Conservation (phyloP, 352 stramenopile genomes). For the Stephanocyclus meneghinianus region DNA sequence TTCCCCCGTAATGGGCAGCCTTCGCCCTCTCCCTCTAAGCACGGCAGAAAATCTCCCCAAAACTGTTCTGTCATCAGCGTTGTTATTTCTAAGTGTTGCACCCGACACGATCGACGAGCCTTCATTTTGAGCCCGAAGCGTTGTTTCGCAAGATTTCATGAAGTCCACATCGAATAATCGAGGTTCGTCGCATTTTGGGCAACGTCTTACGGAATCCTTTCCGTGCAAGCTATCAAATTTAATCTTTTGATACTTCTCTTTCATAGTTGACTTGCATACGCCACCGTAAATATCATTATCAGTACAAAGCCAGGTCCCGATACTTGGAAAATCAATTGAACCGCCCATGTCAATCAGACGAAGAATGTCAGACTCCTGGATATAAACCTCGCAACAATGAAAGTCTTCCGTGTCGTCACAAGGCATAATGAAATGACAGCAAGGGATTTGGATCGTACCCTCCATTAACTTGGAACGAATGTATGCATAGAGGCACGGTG, state of each 20-base stretch:
- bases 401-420: slow-evolving; percentile 15
- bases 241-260: slow-evolving; percentile 81
- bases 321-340: slow-evolving; percentile 1
- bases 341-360: slow-evolving; percentile 22
- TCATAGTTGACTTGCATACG: neutral
- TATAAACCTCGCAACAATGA: slow-evolving; percentile 27
- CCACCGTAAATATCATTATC: neutral
- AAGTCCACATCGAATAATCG: slow-evolving; percentile 36
- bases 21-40: slow-evolving; percentile 42
- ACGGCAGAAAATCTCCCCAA: slow-evolving; percentile 61
- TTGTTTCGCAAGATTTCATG: slow-evolving; percentile 39
- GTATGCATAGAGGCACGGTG: slow-evolving; percentile 34
- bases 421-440: slow-evolving; percentile 38
- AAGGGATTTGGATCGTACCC: slow-evolving; percentile 28
- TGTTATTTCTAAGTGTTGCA: slow-evolving; percentile 2
- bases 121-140: slow-evolving; percentile 18
- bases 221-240: slow-evolving; percentile 81
- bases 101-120: neutral
- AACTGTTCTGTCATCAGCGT: slow-evolving; percentile 30
- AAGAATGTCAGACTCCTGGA: slow-evolving; percentile 39
- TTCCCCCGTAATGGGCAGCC: slow-evolving; percentile 78
- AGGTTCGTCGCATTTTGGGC: slow-evolving; percentile 44
- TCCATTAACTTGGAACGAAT: slow-evolving; percentile 43
- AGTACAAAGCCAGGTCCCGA: neutral
- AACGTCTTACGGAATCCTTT: slow-evolving; percentile 44